A percentile compares a stretch with the other conserved stretches of the same genome.
These are phyloP conservation scores for Sclerotinia spermophila DNA, from an alignment of 2,329 filamentous ascomycete genomes.

Conservation along the genomic window DNA sequence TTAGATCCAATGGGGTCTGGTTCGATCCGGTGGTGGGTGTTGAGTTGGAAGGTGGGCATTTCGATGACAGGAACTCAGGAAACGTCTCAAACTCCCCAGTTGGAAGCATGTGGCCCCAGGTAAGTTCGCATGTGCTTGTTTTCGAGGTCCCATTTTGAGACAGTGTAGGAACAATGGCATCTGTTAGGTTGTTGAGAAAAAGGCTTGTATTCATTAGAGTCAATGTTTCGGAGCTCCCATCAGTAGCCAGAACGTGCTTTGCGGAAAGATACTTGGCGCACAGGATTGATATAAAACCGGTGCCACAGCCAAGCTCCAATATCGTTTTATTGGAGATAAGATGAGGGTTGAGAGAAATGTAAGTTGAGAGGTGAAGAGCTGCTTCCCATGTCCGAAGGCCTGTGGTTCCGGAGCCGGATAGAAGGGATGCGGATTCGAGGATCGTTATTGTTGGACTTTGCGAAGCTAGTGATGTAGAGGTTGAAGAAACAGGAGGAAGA, in stretches of 20 bases:
- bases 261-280: slow-evolving; percentile 65
- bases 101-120: slow-evolving; percentile 41
- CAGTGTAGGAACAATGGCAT: background rate
- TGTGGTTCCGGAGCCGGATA: slow-evolving; percentile 69
- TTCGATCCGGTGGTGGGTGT: slow-evolving; percentile 20
- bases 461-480: background rate
- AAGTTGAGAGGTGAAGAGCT: slow-evolving; percentile 68
- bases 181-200: slow-evolving; percentile 59
- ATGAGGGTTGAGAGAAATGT: slow-evolving; percentile 47
- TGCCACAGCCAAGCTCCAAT: slow-evolving; percentile 72
- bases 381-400: slow-evolving; percentile 81
- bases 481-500: background rate
- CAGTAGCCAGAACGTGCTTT: slow-evolving; percentile 61
- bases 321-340: slow-evolving; percentile 53
- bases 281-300: slow-evolving; percentile 70
- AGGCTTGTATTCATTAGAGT: slow-evolving; percentile 64
- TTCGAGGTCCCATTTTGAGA: slow-evolving; percentile 40
- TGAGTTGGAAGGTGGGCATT: background rate
- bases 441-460: slow-evolving; percentile 51
- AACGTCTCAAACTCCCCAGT: slow-evolving; percentile 38
- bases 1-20: slow-evolving; percentile 52
- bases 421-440: slow-evolving; percentile 64
- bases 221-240: slow-evolving; percentile 71
- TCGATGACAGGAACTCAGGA: slow-evolving; percentile 9
- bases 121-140: slow-evolving; percentile 53